phyloP scores from a whole-genome alignment of 108 stramenopile genomes.

The Nitzschia sp. region DNA sequence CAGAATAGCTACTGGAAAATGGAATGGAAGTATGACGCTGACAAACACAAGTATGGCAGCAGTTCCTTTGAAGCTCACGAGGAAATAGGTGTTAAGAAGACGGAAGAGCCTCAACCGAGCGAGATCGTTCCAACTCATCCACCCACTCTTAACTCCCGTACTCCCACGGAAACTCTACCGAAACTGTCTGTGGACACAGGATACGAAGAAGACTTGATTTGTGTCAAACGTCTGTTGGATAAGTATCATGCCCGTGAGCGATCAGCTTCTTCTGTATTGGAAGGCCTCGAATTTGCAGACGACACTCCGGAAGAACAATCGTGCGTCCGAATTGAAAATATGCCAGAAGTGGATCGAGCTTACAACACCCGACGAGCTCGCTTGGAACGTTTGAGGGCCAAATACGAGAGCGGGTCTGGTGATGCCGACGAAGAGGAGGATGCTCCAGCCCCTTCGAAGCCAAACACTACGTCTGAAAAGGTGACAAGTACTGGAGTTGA shows the following conservation, averaged over 20 bases:
- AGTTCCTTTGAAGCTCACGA: no score
- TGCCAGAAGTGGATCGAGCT: slow-evolving; percentile 9
- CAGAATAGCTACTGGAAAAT: no score
- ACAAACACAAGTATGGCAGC: no score
- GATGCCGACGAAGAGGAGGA: not conserved
- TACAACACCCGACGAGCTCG: not conserved
- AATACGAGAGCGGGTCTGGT: not conserved
- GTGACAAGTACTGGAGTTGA: no score
- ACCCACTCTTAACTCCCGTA: no score
- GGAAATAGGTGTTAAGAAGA: no score
- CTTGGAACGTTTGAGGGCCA: not conserved
- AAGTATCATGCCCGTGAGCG: not conserved
- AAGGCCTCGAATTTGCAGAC: not conserved
- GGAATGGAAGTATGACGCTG: no score
- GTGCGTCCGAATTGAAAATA: slow-evolving; percentile 11
- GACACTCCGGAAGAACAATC: not conserved
- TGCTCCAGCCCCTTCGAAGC: no score
- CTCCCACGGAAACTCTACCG: no score
- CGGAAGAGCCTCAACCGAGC: no score
- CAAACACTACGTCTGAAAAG: no score
- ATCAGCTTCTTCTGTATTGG: not conserved
- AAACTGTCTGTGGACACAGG: not conserved
- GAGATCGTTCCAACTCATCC: no score
- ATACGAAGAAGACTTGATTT: slow-evolving; percentile 11
- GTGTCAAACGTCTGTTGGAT: not conserved